Conservation (phyloP, 768 basidiomycete genomes). For the Amanita exitialis region DNA sequence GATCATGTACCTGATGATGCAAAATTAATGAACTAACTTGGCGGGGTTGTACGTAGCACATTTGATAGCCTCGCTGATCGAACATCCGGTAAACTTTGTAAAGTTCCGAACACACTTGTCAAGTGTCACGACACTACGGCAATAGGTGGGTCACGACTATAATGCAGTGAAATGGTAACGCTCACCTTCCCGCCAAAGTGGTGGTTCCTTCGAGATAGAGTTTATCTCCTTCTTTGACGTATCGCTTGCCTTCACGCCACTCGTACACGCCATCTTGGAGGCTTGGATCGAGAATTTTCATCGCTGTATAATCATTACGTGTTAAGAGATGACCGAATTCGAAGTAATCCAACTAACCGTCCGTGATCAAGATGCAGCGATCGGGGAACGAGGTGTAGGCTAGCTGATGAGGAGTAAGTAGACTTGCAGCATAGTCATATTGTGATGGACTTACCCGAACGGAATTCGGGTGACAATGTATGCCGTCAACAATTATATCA, state of each 20-base stretch:
- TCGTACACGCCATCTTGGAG: conserved; percentile 77
- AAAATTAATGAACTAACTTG: conserved; percentile 30
- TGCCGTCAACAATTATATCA: conserved; percentile 84
- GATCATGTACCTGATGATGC: neutral
- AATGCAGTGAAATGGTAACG: conserved; percentile 7
- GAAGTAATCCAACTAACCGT: conserved; percentile 41
- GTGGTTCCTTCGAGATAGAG: conserved; percentile 79
- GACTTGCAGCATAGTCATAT: neutral
- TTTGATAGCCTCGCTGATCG: conserved; percentile 74
- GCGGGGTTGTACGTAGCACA: conserved; percentile 86
- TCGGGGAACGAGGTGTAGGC: conserved; percentile 80
- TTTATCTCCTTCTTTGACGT: conserved; percentile 74
- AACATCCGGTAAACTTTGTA: conserved; percentile 72
- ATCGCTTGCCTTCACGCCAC: conserved; percentile 77
- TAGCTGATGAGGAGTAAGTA: conserved; percentile 32
- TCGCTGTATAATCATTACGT: conserved; percentile 34
- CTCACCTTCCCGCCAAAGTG: conserved; percentile 82
- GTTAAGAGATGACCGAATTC: neutral
- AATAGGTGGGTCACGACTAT: neutral
- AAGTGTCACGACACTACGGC: conserved; percentile 61
- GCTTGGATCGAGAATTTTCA: conserved; percentile 80
- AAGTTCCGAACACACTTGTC: conserved; percentile 85
- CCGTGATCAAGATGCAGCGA: conserved; percentile 83
- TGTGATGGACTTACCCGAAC: conserved; percentile 49
- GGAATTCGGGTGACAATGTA: conserved; percentile 87